These are phyloP conservation scores for Xylaria digitata DNA, from an alignment of 2,329 filamentous ascomycete species.

Conservation along the genomic window DNA sequence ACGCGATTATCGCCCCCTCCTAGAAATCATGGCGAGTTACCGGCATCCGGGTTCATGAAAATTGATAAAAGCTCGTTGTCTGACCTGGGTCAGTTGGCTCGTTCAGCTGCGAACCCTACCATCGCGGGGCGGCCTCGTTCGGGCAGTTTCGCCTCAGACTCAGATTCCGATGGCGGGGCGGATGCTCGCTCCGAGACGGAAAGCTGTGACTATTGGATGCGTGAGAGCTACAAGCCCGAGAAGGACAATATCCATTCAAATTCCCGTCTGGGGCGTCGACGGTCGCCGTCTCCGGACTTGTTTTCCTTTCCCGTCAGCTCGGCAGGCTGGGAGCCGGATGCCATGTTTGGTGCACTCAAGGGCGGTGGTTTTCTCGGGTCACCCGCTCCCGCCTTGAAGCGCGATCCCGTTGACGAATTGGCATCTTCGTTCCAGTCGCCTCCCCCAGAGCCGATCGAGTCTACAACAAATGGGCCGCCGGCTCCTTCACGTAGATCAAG, in stretches of 20 bases:
- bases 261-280: slow-evolving; percentile 29
- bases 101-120: slow-evolving; percentile 60
- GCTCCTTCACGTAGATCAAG: slow-evolving; percentile 66
- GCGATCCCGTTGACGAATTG: slow-evolving; percentile 60
- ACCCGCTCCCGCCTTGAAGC: slow-evolving; percentile 49
- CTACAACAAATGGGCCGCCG: slow-evolving; percentile 48
- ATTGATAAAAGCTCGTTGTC: slow-evolving; percentile 47
- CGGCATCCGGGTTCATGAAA: slow-evolving; percentile 31
- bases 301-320: slow-evolving; percentile 62
- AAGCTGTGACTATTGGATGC: slow-evolving; percentile 69
- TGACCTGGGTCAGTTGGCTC: slow-evolving; percentile 46
- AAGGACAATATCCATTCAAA: slow-evolving; percentile 32
- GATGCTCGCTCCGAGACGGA: slow-evolving; percentile 55
- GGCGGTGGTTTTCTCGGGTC: slow-evolving; percentile 51
- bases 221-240: slow-evolving; percentile 61
- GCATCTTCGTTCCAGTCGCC: slow-evolving; percentile 56
- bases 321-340: slow-evolving; percentile 60
- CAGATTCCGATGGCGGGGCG: slow-evolving; percentile 57
- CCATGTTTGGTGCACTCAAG: slow-evolving; percentile 59
- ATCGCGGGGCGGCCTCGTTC: slow-evolving; percentile 54
- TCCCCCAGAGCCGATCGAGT: slow-evolving; percentile 53
- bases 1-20: slow-evolving; percentile 51
- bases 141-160: slow-evolving; percentile 59
- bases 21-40: slow-evolving; percentile 47
- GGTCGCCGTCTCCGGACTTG: slow-evolving; percentile 61